A percentile compares a stretch with the other conserved stretches of the same genome.
Evolutionary conservation across 139 green algal genomes (phyloP).

Genomic region (Tetradesmus obliquus): DNA sequence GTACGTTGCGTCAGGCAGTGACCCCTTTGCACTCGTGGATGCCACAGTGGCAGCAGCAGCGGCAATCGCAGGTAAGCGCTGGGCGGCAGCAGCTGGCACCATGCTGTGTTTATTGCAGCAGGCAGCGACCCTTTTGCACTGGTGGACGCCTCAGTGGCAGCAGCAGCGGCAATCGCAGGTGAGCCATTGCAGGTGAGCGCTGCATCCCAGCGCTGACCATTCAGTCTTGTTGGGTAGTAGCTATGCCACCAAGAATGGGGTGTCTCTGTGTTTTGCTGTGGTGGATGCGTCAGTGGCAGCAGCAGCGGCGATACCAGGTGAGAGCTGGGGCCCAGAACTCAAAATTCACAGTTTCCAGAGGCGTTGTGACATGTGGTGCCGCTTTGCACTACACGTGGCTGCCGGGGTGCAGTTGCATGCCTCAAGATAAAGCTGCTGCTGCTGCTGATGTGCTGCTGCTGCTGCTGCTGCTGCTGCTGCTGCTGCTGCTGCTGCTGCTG

Average conservation of each 20-base stretch:
- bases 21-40: constrained; percentile 66
- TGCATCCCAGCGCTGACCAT: not conserved
- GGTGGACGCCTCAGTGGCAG: constrained; percentile 60
- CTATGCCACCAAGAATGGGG: too few relatives aligned
- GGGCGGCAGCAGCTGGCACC: not conserved
- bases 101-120: constrained; percentile 36
- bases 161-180: constrained; percentile 62
- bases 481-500: too few relatives aligned
- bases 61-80: constrained; percentile 48
- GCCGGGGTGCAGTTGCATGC: too few relatives aligned
- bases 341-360: too few relatives aligned
- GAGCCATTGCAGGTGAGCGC: not conserved
- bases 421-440: not conserved
- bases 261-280: constrained; percentile 61
- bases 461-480: not conserved
- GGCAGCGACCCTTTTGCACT: constrained; percentile 62
- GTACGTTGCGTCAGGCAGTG: constrained; percentile 32
- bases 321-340: too few relatives aligned
- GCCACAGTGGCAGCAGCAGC: constrained; percentile 63
- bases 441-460: not conserved
- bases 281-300: constrained; percentile 61
- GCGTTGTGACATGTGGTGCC: too few relatives aligned
- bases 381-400: too few relatives aligned
- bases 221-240: constrained; percentile 38
- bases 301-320: too few relatives aligned